Evolutionary conservation across 306 rosid species (phyloP).

Genomic region (Casuarina glauca): DNA sequence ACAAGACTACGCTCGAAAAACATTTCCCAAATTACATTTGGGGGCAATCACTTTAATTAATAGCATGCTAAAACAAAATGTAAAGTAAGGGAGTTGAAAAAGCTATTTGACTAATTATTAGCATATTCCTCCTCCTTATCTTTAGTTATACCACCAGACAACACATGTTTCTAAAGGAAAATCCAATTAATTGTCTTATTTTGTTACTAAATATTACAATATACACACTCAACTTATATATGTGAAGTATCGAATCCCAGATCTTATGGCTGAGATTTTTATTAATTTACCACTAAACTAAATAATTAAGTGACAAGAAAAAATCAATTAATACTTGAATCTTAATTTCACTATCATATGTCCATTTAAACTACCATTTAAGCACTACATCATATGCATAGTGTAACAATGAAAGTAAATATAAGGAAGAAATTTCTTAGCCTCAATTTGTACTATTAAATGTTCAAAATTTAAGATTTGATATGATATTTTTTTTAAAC

Average conservation of each 20-base stretch:
- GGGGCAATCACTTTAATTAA: neutral
- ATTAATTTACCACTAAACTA: too few species aligned
- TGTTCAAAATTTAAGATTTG: neutral
- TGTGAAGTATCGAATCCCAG: too few species aligned
- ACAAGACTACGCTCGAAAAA: conserved; percentile 6
- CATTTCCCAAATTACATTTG: neutral
- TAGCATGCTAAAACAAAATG: neutral
- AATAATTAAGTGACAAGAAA: too few species aligned
- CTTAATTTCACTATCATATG: neutral
- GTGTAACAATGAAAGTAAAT: neutral
- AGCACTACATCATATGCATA: neutral
- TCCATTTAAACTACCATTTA: neutral
- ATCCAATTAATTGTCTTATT: too few species aligned
- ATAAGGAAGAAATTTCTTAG: neutral
- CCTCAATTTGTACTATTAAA: neutral
- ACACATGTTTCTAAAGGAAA: too few species aligned
- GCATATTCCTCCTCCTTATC: neutral
- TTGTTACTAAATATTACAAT: too few species aligned
- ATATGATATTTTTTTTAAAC: neutral
- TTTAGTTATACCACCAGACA: too few species aligned
- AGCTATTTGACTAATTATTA: neutral
- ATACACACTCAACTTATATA: too few species aligned
- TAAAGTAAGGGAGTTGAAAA: neutral
- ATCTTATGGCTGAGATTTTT: too few species aligned
- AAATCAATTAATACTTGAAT: neutral